Evolutionary conservation across 2,329 filamentous ascomycete genomes (phyloP), one percentile per base, ranked within the genome.

Genomic region (Cytospora schulzeri): DNA sequence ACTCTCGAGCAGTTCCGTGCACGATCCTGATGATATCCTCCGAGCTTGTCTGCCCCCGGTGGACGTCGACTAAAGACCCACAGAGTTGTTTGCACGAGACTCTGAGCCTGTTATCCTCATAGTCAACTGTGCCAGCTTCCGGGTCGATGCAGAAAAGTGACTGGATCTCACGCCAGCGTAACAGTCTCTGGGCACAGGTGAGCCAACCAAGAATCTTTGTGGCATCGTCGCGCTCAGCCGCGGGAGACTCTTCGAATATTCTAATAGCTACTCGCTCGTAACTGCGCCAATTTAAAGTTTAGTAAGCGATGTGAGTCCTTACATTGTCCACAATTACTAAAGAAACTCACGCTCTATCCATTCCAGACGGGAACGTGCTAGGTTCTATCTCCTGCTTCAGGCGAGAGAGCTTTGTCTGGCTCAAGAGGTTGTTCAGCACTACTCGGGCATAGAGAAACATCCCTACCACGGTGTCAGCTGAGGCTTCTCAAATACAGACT

Each of bases 381-480:
- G 57, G 57, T 14, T 60, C 6, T 24, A 51, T 29, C n/a, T 60
- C 45, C 4, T n/a, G 48, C 22, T 4, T 52, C n/a, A 60, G 31
- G 26, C 26, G 31, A 28, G n/a, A 12, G 29, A 35, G 29, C 33
- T 11, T 60, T 28, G 33, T 38, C 29, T 60, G 45, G 12, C 29
- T 19, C 3, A 48, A 19, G 28, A 57, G 55, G 19, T 57, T 57
- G 4, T 57, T 22, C 8, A 57, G 26, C n/a, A 57, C 55, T 4
- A 57, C 35, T 31, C 55, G 26, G 48, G 55, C 55, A 48, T 57
- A 57, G 19, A 57, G 38, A n/a, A 57, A 57, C 55, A 57, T 57
- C 35, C 55, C 55, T 57, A 15, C 0, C 6, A 29, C 26, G 12
- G 7, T 15, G n/a, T 48, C 2, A 57, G 35, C 15, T 9, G n/a